Evolutionary conservation across 306 rosid genomes (phyloP).

Genomic region (Prunus armeniaca): DNA sequence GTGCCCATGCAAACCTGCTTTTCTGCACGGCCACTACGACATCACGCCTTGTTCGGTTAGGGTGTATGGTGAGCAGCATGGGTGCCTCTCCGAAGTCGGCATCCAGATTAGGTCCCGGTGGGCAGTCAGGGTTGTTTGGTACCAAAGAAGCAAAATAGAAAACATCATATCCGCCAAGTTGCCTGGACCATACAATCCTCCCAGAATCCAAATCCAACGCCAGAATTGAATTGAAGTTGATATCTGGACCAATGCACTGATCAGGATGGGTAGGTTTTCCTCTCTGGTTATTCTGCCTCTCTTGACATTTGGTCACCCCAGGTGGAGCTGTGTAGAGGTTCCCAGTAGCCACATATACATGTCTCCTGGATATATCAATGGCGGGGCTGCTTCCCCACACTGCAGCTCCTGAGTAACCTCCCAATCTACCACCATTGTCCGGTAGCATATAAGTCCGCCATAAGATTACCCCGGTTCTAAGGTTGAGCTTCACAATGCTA

Average conservation of each 20-base stretch:
- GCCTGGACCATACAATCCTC: conserved; percentile 30
- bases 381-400: conserved; percentile 53
- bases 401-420: conserved; percentile 40
- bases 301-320: conserved; percentile 34
- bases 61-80: conserved; percentile 28
- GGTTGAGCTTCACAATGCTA: conserved; percentile 32
- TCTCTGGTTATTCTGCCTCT: conserved; percentile 29
- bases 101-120: conserved; percentile 39
- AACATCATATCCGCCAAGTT: conserved; percentile 33
- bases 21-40: conserved; percentile 43
- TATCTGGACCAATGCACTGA: conserved; percentile 38
- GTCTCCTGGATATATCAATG: conserved; percentile 29
- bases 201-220: conserved; percentile 33
- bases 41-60: conserved; percentile 13
- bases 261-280: conserved; percentile 29
- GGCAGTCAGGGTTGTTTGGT: conserved; percentile 47
- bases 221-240: conserved; percentile 37
- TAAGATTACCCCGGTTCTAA: conserved; percentile 18
- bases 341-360: conserved; percentile 41
- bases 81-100: conserved; percentile 46
- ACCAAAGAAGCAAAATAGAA: conserved; percentile 33
- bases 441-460: conserved; percentile 42
- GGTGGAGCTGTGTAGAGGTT: conserved; percentile 42
- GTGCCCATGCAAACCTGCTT: conserved; percentile 43
- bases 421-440: conserved; percentile 24